phyloP scores from a whole-genome alignment of 1,284 basidiomycete genomes.

The Porodaedalea pini region DNA sequence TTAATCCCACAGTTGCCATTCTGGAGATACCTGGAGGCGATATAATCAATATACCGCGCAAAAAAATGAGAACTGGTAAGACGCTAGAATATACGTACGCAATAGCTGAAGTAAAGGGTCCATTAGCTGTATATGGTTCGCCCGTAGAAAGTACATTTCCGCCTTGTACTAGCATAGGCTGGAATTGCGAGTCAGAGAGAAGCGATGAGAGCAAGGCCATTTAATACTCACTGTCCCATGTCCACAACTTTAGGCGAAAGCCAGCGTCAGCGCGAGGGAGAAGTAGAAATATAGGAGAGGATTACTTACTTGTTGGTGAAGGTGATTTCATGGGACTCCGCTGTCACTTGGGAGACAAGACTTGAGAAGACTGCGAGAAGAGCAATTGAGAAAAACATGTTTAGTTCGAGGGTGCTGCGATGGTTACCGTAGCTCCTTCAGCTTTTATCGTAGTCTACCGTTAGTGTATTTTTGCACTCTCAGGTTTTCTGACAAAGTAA shows the following conservation, averaged over 20 bases:
- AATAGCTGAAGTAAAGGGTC: slow-evolving; percentile 35
- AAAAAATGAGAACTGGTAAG: not conserved
- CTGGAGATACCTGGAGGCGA: slow-evolving; percentile 34
- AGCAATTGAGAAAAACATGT: not conserved
- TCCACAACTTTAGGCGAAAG: slow-evolving; percentile 24
- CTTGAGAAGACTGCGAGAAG: not conserved
- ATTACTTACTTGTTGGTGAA: slow-evolving; percentile 28
- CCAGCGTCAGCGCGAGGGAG: not conserved
- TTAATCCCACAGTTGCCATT: slow-evolving; percentile 35
- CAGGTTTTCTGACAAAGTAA: too few species aligned
- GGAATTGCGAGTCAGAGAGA: not conserved
- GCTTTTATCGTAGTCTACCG: not conserved
- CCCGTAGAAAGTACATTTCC: slow-evolving; percentile 28
- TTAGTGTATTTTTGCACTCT: not conserved
- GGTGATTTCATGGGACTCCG: slow-evolving; percentile 29
- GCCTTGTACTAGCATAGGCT: slow-evolving; percentile 29
- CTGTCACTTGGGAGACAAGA: slow-evolving; percentile 4
- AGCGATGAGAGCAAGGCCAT: not conserved
- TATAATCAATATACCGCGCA: not conserved
- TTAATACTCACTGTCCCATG: slow-evolving; percentile 26
- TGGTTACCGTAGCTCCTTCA: not conserved
- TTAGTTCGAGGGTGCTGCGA: not conserved
- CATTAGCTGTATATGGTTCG: slow-evolving; percentile 33
- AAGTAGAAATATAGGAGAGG: not conserved
- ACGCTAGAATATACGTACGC: slow-evolving; percentile 30